Evolutionary conservation across 73 alveolate species (phyloP), one percentile per base, ranked within the genome.

Genomic region (Paramecium bursaria): DNA sequence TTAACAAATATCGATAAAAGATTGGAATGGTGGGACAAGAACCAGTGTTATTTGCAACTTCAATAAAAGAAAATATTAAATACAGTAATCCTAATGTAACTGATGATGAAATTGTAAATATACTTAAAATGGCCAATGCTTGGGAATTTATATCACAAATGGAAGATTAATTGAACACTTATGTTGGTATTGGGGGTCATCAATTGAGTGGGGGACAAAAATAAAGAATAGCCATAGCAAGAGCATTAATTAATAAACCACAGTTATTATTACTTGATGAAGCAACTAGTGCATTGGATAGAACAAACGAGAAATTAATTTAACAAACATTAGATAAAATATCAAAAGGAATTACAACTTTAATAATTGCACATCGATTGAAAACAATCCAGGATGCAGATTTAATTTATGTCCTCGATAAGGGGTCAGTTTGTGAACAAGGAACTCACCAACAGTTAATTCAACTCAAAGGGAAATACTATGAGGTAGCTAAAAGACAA

Each of bases 51-150:
- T 94, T 94, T 85, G 92, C 93, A 33, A 87, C 94, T 51, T 85
- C 94, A 50, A 88, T 95, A 11, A 92, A 87, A 86, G 97, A 95
- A 50, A 95, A 95, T 79, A 53, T 95, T 19, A 51, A 91, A 15
- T 95, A 91, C 85, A 97, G 99, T 2, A 95, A 93, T 27, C 90
- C 88, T 50, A 91, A 85, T 85, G 94, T 98, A 31, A 89, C 91
- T 79, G 93, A 88, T 14, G 95, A 88, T 7, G 95, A 95, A 30
- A 90, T 95, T 44, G 75, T 73, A 10, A 49, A 52, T 25, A 95
- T 96, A n/a, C 91, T 94, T 7, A 44, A 89, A 73, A 74, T 75
- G 52, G 97, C 99, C 0, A 92, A 87, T 75, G 94, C 96, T 30
- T 50, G 85, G 73, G 55, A 57, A 11, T 90, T 91, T 75, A 55